Base-by-base conservation (phyloP, 2,329 filamentous ascomycete genomes). In the Pseudogymnoascus sp. region DNA sequence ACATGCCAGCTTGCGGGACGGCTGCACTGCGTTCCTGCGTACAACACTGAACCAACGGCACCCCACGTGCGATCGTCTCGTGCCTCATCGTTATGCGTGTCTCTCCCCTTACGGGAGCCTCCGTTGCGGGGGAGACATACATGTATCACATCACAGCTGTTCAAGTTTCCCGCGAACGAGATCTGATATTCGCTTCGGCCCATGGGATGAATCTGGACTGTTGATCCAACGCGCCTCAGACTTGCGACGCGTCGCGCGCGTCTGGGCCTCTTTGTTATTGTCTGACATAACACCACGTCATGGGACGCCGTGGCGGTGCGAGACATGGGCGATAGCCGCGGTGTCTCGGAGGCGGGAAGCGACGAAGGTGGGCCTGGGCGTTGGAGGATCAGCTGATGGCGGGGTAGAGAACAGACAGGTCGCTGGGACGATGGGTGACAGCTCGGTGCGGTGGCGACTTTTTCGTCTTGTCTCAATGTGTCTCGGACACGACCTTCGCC, bases 11-110 rank as follows among this genome's bases (percentile, higher is more conserved):
- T 53, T 53, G 46, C 25, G 46, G 25, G 46, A 53, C 8, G 25
- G 46, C 46, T 31, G 46, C 46, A 53, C 8, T 2, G 46, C 2
- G 25, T 53, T 53, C 25, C 46, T 53, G 46, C 46, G 46, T 53
- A 53, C 46, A 16, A 2, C 6, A 5, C 7, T 53, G 46, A 53
- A 18, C 11, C 46, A 53, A 3, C 46, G 3, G 7, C 46, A 53
- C n/a, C 46, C 46, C 46, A 53, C 46, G 46, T 31, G 46, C 46
- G 25, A 53, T 53, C 46, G 46, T 53, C 25, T 53, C 46, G 46
- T 53, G 46, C 46, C 25, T 16, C 46, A 53, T 53, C 46, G 46
- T 5, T 31, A 53, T 53, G 46, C 46, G 46, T 53, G 46, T 53
- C 25, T 53, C 23, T 53, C 46, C n/a, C 25, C 4, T 53, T 53